phyloP scores from a whole-genome alignment of 306 rosid genomes.

The Acacia acuminata region DNA sequence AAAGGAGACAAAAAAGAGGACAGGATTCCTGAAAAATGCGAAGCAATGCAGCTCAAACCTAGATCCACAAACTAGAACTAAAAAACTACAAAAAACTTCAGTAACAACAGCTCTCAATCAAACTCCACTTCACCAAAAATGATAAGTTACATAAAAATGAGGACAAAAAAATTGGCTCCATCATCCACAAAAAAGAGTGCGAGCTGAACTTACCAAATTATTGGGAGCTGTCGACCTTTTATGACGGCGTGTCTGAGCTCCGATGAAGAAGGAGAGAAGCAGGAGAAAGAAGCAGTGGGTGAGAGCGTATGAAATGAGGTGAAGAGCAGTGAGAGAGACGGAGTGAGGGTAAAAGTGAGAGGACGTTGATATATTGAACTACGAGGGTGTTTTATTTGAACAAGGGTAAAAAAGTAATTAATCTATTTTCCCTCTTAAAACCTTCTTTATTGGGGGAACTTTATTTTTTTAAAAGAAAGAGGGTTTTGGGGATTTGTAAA shows the following conservation, averaged over 20 bases:
- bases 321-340: background rate
- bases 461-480: too few species aligned
- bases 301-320: background rate
- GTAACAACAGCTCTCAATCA: background rate
- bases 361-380: constrained; percentile 33
- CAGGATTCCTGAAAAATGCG: background rate
- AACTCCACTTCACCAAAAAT: background rate
- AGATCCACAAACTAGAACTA: background rate
- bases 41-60: constrained; percentile 14
- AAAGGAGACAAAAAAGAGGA: background rate
- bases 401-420: too few species aligned
- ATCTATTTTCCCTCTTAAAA: too few species aligned
- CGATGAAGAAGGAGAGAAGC: constrained; percentile 3
- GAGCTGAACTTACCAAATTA: constrained; percentile 43
- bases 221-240: constrained; percentile 43
- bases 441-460: too few species aligned
- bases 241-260: constrained; percentile 33
- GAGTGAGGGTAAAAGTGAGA: background rate
- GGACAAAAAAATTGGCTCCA: background rate
- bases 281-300: constrained; percentile 6
- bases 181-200: background rate
- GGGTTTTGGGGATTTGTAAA: too few species aligned
- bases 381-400: too few species aligned
- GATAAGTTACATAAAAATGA: background rate
- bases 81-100: background rate